phyloP scores from a whole-genome alignment of 2,329 filamentous ascomycete genomes.

The Arthrobotrys sphaeroides region DNA sequence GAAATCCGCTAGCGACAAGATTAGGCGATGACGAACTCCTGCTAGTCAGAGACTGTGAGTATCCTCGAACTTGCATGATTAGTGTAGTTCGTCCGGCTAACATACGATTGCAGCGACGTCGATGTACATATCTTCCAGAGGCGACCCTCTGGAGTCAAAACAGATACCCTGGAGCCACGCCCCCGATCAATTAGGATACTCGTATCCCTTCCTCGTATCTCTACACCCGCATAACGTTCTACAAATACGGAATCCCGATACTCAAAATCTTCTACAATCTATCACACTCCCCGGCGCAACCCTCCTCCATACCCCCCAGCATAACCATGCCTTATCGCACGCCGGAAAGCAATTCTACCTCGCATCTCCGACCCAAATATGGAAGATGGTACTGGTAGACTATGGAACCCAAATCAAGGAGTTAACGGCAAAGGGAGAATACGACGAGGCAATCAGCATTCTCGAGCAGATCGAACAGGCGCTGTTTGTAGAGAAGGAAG shows the following conservation, averaged over 20 bases:
- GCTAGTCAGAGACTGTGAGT: conserved; percentile 82
- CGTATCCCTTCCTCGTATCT: conserved; percentile 92
- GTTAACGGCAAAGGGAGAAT: conserved; percentile 75
- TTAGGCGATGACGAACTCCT: conserved; percentile 84
- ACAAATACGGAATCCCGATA: conserved; percentile 92
- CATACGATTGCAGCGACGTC: conserved; percentile 72
- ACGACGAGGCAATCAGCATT: conserved; percentile 92
- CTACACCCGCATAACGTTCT: conserved; percentile 72
- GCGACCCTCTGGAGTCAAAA: conserved; percentile 77
- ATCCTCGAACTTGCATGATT: background rate
- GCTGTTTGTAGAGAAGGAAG: conserved; percentile 76
- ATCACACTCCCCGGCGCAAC: conserved; percentile 82
- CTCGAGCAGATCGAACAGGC: conserved; percentile 92
- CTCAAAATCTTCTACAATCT: conserved; percentile 85
- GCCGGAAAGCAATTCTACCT: conserved; percentile 96
- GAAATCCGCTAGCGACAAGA: conserved; percentile 83
- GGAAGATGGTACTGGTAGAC: conserved; percentile 93
- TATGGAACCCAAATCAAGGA: conserved; percentile 91
- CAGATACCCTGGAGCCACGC: conserved; percentile 92
- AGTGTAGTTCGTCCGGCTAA: background rate
- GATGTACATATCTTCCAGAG: conserved; percentile 84
- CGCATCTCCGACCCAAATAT: conserved; percentile 87
- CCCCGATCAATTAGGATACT: conserved; percentile 92
- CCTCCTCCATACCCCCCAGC: conserved; percentile 88
- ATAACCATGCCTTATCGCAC: conserved; percentile 92